Conservation (phyloP, 768 basidiomycete species). For the Auriscalpium vulgare region DNA sequence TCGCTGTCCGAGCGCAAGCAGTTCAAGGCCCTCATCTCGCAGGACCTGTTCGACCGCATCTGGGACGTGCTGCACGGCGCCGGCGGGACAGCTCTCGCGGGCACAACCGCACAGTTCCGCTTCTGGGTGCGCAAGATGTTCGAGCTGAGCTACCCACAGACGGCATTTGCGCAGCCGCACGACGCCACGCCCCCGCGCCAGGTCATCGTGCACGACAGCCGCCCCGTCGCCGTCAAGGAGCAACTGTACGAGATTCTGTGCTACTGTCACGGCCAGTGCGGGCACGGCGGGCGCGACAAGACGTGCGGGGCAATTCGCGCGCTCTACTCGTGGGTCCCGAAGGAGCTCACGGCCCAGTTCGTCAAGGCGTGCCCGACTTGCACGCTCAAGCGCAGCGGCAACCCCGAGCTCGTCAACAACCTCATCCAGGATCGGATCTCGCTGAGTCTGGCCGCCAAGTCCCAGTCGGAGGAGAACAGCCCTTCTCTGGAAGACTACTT, state of each 20-base stretch:
- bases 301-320: constrained; percentile 59
- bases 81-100: constrained; percentile 2
- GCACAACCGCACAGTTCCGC: constrained; percentile 13
- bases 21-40: constrained; percentile 16
- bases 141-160: constrained; percentile 13
- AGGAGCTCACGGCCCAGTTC: constrained; percentile 73
- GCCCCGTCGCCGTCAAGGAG: constrained; percentile 69
- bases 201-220: constrained; percentile 64
- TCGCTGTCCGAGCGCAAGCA: constrained; percentile 14
- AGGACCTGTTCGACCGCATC: constrained; percentile 12
- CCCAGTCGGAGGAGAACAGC: background rate
- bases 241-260: constrained; percentile 74
- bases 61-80: constrained; percentile 10
- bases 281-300: constrained; percentile 76
- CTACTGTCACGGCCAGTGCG: constrained; percentile 56
- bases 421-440: constrained; percentile 4
- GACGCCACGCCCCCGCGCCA: background rate
- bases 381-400: constrained; percentile 34
- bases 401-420: constrained; percentile 13
- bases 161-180: constrained; percentile 1
- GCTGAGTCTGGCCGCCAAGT: background rate
- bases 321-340: constrained; percentile 79
- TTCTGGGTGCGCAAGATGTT: constrained; percentile 19
- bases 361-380: constrained; percentile 78
- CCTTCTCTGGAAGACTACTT: background rate